These are phyloP conservation scores for Penicillium roqueforti DNA, from an alignment of 495 filamentous ascomycete genomes.

Conservation along the genomic window DNA sequence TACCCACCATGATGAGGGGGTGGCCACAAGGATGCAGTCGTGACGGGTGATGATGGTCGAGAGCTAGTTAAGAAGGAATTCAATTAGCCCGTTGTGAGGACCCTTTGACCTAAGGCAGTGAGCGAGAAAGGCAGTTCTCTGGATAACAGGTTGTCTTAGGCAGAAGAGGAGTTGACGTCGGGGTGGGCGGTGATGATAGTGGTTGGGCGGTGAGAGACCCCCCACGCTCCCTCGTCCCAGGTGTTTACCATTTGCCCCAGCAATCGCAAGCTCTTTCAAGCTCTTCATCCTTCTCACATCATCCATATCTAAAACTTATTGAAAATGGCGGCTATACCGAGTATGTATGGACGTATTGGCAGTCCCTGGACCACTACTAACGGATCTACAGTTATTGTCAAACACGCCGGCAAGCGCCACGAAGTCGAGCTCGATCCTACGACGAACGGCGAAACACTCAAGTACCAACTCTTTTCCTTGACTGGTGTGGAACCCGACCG, in stretches of 20 bases:
- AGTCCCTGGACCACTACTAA: constrained; percentile 24
- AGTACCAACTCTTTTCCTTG: constrained; percentile 89
- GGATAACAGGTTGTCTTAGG: constrained; percentile 7
- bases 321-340: constrained; percentile 59
- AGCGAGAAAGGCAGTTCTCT: not conserved
- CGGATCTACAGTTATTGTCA: constrained; percentile 70
- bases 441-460: constrained; percentile 86
- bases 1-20: constrained; percentile 21
- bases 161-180: constrained; percentile 12
- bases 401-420: constrained; percentile 91
- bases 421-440: constrained; percentile 85
- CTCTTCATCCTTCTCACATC: constrained; percentile 6
- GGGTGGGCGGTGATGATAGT: constrained; percentile 18
- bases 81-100: not conserved
- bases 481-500: constrained; percentile 95
- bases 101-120: constrained; percentile 1
- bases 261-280: constrained; percentile 26
- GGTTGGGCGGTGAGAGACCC: constrained; percentile 40
- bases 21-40: not conserved
- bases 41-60: not conserved
- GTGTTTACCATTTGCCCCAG: constrained; percentile 31
- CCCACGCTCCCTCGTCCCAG: constrained; percentile 34
- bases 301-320: constrained; percentile 10
- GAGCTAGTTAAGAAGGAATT: not conserved
- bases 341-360: constrained; percentile 35